Evolutionary conservation across 108 stramenopile genomes (phyloP).

Genomic region (Asterionellopsis glacialis): DNA sequence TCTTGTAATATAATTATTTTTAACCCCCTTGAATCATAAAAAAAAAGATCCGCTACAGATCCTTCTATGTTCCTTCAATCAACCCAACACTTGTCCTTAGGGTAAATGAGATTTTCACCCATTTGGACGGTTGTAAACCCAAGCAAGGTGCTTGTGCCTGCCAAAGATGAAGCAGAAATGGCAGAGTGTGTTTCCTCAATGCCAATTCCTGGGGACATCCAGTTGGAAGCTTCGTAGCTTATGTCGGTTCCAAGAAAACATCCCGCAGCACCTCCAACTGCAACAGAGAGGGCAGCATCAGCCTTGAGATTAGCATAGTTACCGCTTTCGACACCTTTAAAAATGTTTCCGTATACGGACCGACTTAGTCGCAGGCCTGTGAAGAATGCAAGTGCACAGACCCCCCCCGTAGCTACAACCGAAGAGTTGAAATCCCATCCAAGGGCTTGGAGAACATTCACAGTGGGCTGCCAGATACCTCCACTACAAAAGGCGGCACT

Average conservation of each 20-base stretch:
- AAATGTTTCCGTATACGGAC: constrained; percentile 39
- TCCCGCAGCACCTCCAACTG: constrained; percentile 77
- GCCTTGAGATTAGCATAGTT: constrained; percentile 59
- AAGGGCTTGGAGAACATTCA: constrained; percentile 70
- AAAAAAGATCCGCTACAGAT: too few species aligned
- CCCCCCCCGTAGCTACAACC: constrained; percentile 67
- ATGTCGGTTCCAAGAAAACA: constrained; percentile 84
- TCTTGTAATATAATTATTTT: too few species aligned
- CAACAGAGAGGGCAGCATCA: constrained; percentile 57
- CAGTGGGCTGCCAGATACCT: constrained; percentile 77
- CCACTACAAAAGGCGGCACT: constrained; percentile 80
- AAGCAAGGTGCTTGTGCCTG: constrained; percentile 66
- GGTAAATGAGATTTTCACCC: constrained; percentile 57
- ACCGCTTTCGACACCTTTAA: constrained; percentile 50
- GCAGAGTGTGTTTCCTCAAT: constrained; percentile 55
- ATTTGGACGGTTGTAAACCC: constrained; percentile 68
- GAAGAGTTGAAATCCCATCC: constrained; percentile 57
- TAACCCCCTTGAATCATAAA: too few species aligned
- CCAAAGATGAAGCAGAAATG: constrained; percentile 59
- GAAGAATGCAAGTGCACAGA: constrained; percentile 74
- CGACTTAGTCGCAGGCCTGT: constrained; percentile 55
- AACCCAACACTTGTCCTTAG: constrained; percentile 70
- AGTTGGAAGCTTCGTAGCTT: constrained; percentile 78
- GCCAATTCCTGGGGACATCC: constrained; percentile 62
- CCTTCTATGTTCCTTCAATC: too few species aligned